Evolutionary conservation across 768 basidiomycete species (phyloP).

Genomic region (Leccinum imitatum): DNA sequence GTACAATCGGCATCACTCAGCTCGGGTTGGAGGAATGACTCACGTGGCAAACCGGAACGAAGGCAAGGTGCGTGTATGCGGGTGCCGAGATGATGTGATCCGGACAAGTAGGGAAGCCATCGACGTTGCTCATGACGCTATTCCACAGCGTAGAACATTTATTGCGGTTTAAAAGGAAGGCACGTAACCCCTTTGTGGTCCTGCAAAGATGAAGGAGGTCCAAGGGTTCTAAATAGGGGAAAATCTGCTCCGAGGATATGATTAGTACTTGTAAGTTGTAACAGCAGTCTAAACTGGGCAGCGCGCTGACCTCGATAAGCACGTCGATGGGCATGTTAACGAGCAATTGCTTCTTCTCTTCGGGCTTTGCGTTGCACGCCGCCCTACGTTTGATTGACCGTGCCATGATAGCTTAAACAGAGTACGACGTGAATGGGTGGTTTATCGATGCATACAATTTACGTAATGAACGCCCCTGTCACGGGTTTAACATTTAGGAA

Average conservation of each 20-base stretch:
- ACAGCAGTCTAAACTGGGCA: background rate
- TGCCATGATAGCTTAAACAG: background rate
- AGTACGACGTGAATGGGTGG: no score
- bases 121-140: constrained; percentile 19
- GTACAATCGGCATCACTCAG: background rate
- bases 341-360: background rate
- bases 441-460: no score
- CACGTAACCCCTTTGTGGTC: constrained; percentile 30
- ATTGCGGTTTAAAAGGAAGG: constrained; percentile 13
- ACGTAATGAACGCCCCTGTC: no score
- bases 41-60: constrained; percentile 32
- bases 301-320: constrained; percentile 12
- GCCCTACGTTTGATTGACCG: background rate
- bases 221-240: constrained; percentile 24
- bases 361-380: background rate
- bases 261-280: no score
- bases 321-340: constrained; percentile 16
- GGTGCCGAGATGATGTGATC: constrained; percentile 26
- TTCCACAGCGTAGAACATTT: constrained; percentile 27
- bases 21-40: background rate
- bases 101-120: constrained; percentile 28
- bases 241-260: background rate
- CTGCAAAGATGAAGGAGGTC: constrained; percentile 35
- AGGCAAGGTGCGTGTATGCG: constrained; percentile 29
- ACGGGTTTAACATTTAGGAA: no score